Percentiles rank a stretch among this genome's conserved stretches.
Evolutionary conservation across 2,329 filamentous ascomycete genomes (phyloP).

Genomic region (Curvularia eragrostidis): DNA sequence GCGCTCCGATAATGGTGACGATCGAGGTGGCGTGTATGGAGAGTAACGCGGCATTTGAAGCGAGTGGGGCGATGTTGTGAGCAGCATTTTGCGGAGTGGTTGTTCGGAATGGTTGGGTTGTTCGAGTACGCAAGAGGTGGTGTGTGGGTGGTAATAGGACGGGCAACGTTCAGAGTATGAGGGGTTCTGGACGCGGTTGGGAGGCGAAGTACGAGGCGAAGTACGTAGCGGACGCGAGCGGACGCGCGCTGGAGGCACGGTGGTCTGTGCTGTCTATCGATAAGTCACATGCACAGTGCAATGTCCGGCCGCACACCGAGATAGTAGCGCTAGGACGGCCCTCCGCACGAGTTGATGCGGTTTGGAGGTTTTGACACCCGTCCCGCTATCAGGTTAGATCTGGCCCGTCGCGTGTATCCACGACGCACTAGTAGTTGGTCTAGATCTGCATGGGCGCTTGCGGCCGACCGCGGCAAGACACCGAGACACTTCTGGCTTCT

Average conservation of each 20-base stretch:
- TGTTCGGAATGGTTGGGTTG: not conserved
- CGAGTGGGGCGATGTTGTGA: slow-evolving; percentile 36
- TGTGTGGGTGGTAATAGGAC: not conserved
- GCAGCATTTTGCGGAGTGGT: slow-evolving; percentile 31
- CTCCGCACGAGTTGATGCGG: not conserved
- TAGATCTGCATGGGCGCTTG: too few species aligned
- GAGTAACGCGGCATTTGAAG: slow-evolving; percentile 34
- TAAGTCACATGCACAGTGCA: slow-evolving; percentile 8
- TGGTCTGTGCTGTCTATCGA: slow-evolving; percentile 17
- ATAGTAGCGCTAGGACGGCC: not conserved
- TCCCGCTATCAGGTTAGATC: not conserved
- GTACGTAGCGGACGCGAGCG: not conserved
- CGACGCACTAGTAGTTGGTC: too few species aligned
- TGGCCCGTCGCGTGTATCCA: too few species aligned
- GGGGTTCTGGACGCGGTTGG: not conserved
- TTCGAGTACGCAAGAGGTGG: slow-evolving; percentile 4
- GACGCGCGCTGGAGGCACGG: slow-evolving; percentile 17
- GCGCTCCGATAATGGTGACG: slow-evolving; percentile 56
- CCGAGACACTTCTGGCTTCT: not conserved
- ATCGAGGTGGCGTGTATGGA: slow-evolving; percentile 41
- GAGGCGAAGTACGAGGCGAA: not conserved
- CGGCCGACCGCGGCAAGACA: too few species aligned
- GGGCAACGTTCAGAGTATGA: slow-evolving; percentile 9
- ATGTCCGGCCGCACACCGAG: not conserved
- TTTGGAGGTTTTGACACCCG: not conserved